Conservation (phyloP, 495 filamentous ascomycete genomes). For the Aspergillus haitiensis region DNA sequence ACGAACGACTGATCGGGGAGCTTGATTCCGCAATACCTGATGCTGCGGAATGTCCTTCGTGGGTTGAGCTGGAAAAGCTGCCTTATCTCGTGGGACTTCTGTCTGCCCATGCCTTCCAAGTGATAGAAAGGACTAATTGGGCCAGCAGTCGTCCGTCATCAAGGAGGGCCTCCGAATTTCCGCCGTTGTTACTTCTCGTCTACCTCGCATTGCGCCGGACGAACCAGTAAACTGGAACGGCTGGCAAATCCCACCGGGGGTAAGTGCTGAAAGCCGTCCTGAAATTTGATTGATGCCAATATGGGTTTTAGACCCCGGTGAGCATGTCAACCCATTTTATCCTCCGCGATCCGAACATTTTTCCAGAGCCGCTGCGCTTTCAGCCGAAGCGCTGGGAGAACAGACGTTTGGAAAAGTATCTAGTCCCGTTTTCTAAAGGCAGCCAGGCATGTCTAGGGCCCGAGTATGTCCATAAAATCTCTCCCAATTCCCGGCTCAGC, state of each 20-base stretch:
- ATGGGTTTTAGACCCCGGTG: neutral
- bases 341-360: constrained; percentile 23
- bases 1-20: constrained; percentile 27
- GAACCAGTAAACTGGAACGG: neutral
- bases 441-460: neutral
- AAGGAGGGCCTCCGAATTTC: constrained; percentile 58
- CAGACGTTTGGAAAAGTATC: constrained; percentile 34
- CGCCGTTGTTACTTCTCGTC: constrained; percentile 7
- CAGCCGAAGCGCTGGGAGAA: constrained; percentile 49
- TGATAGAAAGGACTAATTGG: too few species aligned
- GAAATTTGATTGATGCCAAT: too few species aligned
- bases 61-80: constrained; percentile 31
- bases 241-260: constrained; percentile 15
- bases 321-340: neutral
- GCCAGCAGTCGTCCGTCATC: constrained; percentile 50
- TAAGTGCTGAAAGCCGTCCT: too few species aligned
- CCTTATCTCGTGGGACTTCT: constrained; percentile 41
- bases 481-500: neutral
- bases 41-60: constrained; percentile 4
- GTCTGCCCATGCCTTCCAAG: too few species aligned
- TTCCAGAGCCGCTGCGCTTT: constrained; percentile 41
- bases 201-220: neutral
- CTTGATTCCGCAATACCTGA: constrained; percentile 25
- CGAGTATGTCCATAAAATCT: too few species aligned
- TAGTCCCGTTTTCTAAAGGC: constrained; percentile 33